A percentile compares a stretch with the other conserved stretches of the same genome.
Conservation (phyloP, 371 early-diverging fungal genomes). For the Mucor plumbeus region DNA sequence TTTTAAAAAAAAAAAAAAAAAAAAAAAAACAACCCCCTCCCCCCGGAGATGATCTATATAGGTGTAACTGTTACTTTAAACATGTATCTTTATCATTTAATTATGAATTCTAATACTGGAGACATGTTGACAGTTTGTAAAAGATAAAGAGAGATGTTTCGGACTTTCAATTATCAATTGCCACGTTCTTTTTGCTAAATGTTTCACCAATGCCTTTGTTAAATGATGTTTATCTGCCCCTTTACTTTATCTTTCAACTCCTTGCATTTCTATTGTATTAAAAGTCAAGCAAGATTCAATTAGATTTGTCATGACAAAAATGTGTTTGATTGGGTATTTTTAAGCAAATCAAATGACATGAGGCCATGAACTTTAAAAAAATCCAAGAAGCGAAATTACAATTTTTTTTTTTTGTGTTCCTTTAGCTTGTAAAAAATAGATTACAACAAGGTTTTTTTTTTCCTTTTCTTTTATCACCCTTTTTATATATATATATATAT, state of each 20-base stretch:
- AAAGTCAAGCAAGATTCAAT: neutral
- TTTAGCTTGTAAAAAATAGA: conserved; percentile 9
- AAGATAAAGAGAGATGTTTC: neutral
- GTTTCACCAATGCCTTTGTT: conserved; percentile 16
- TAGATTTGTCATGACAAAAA: neutral
- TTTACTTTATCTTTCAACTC: neutral
- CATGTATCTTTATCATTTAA: too few relatives aligned
- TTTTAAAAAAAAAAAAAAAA: neutral
- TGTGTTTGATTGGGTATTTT: conserved; percentile 12
- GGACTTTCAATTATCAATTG: conserved; percentile 11
- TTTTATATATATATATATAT: conserved; percentile 1
- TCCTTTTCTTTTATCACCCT: conserved; percentile 8
- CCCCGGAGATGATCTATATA: neutral
- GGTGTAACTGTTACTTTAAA: neutral
- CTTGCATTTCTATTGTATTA: neutral
- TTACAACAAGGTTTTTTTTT: neutral
- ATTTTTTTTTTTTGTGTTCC: conserved; percentile 21
- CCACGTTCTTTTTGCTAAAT: conserved; percentile 29
- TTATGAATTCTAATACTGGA: too few relatives aligned
- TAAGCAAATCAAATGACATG: conserved; percentile 25
- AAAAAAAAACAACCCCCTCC: neutral
- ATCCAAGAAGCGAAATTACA: conserved; percentile 1
- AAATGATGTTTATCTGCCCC: neutral
- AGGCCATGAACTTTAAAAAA: conserved; percentile 15
- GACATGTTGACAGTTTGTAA: neutral